Evolutionary conservation across 2,329 filamentous ascomycete genomes (phyloP).

Genomic region (Fusarium sp.): DNA sequence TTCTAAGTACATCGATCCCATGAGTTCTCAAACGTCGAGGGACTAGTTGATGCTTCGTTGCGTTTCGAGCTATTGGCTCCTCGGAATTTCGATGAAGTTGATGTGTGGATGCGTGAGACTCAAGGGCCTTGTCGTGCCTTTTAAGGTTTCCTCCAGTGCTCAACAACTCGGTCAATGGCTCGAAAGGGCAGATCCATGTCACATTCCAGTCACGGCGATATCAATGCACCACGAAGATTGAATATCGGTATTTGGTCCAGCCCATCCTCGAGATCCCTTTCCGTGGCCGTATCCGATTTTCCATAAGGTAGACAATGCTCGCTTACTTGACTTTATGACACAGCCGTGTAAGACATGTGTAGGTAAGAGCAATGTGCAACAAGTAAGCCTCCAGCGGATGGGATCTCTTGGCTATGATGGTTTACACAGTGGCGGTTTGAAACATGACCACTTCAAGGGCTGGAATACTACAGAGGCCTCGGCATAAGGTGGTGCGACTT

Average conservation of each 20-base stretch:
- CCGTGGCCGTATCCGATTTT: not conserved
- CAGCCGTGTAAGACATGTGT: not conserved
- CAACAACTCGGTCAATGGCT: not conserved
- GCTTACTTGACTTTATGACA: not conserved
- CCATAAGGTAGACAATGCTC: not conserved
- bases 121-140: not conserved
- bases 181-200: not conserved
- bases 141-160: not conserved
- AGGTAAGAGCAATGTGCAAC: not conserved
- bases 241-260: not conserved
- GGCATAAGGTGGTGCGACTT: conserved; percentile 1
- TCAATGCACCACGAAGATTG: not conserved
- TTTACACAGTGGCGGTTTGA: not conserved
- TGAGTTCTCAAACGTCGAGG: not conserved
- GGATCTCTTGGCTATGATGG: not conserved
- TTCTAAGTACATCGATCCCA: conserved; percentile 9
- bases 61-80: conserved; percentile 1
- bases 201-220: not conserved
- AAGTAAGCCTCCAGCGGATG: not conserved
- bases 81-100: not conserved
- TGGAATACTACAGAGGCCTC: not conserved
- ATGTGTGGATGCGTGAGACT: conserved; percentile 1
- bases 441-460: not conserved
- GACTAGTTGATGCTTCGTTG: not conserved
- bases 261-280: not conserved